Evolutionary conservation across 257 asterid genomes (phyloP).

Genomic region (Jacaranda copaia): DNA sequence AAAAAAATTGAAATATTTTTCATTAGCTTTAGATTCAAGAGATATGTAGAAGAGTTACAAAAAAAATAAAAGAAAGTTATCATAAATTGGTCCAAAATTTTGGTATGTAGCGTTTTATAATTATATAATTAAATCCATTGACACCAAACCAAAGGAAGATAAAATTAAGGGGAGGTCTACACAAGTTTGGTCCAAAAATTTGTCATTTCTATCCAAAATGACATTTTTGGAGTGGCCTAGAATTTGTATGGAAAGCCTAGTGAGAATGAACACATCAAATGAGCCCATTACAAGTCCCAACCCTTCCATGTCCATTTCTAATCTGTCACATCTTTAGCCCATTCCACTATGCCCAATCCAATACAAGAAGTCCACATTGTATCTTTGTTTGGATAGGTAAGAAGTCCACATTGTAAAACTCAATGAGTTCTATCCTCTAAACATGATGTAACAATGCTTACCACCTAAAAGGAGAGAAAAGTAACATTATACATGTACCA

Average conservation of each 20-base stretch:
- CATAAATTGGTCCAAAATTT: too few relatives aligned
- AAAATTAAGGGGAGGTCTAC: neutral
- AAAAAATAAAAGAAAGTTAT: too few relatives aligned
- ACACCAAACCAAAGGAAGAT: too few relatives aligned
- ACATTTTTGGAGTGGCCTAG: neutral
- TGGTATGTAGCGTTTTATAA: too few relatives aligned
- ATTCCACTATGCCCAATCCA: neutral
- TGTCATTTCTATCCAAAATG: slow-evolving; percentile 7
- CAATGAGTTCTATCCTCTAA: neutral
- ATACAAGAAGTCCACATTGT: neutral
- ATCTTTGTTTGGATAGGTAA: too few relatives aligned
- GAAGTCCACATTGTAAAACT: neutral
- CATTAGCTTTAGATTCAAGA: too few relatives aligned
- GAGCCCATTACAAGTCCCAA: slow-evolving; percentile 22
- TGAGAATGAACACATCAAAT: neutral
- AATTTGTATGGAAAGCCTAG: neutral
- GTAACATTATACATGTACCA: too few relatives aligned
- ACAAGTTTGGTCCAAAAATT: neutral
- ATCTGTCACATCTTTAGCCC: neutral
- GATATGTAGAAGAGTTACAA: too few relatives aligned
- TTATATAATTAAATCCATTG: too few relatives aligned
- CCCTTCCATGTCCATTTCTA: neutral
- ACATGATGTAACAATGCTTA: neutral
- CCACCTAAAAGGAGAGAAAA: neutral
- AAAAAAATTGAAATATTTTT: too few relatives aligned